phyloP scores from a whole-genome alignment of 208 protist genomes.

The Herpetomonas tarakana region DNA sequence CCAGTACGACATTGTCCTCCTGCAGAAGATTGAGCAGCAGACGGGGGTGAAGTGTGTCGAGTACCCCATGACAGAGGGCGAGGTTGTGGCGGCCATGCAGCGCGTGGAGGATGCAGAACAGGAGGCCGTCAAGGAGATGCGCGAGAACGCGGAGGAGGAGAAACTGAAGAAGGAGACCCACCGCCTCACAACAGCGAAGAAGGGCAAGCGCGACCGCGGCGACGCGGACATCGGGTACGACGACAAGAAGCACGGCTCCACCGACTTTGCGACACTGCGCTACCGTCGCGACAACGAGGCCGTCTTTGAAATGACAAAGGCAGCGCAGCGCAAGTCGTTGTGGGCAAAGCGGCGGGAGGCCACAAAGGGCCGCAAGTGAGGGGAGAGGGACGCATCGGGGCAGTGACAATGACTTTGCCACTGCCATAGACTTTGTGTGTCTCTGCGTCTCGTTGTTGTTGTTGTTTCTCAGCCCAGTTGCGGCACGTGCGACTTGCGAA shows the following conservation, averaged over 20 bases:
- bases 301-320: conserved; percentile 89
- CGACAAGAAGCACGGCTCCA: conserved; percentile 74
- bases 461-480: no score
- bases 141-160: conserved; percentile 81
- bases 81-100: conserved; percentile 77
- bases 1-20: conserved; percentile 98
- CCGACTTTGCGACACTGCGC: conserved; percentile 84
- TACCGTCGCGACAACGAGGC: conserved; percentile 85
- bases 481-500: no score
- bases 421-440: background rate
- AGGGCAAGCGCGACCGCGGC: conserved; percentile 73
- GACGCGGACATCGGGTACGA: conserved; percentile 84
- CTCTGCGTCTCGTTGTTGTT: conserved; percentile 2
- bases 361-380: conserved; percentile 16
- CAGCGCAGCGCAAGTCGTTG: conserved; percentile 82
- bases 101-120: conserved; percentile 91
- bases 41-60: conserved; percentile 92
- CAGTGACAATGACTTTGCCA: no score
- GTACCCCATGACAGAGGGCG: conserved; percentile 72
- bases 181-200: conserved; percentile 60
- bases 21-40: conserved; percentile 97
- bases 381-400: no score
- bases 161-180: conserved; percentile 73
- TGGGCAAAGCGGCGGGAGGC: conserved; percentile 83
- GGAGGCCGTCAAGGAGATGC: conserved; percentile 86